These are phyloP conservation scores for Trametes punicea DNA, from an alignment of 768 basidiomycete genomes.

Conservation along the genomic window DNA sequence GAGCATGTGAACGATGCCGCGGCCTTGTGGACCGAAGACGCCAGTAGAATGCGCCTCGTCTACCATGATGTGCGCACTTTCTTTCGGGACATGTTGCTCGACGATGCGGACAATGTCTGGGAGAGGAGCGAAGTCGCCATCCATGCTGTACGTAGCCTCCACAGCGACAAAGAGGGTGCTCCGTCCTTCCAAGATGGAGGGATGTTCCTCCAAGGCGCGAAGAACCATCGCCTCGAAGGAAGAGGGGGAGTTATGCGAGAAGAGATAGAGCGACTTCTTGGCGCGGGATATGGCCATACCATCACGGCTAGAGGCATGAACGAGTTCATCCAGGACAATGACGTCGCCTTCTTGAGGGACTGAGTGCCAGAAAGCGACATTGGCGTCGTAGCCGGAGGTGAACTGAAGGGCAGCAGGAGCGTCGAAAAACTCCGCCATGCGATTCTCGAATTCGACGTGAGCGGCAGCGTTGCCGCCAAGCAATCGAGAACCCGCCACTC, in stretches of 20 bases:
- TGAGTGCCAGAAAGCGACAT: slow-evolving; percentile 44
- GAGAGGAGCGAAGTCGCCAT: slow-evolving; percentile 52
- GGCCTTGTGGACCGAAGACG: slow-evolving; percentile 45
- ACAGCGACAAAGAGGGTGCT: slow-evolving; percentile 45
- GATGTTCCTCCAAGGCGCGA: slow-evolving; percentile 26
- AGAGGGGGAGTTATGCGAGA: slow-evolving; percentile 45
- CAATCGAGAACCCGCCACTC: slow-evolving; percentile 50
- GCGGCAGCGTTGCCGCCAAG: slow-evolving; percentile 40
- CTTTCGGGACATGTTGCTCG: slow-evolving; percentile 35
- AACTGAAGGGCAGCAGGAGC: slow-evolving; percentile 45
- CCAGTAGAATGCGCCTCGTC: slow-evolving; percentile 61
- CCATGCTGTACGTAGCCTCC: slow-evolving; percentile 60
- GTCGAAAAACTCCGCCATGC: slow-evolving; percentile 37
- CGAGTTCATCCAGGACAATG: slow-evolving; percentile 49
- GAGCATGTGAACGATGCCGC: slow-evolving; percentile 43
- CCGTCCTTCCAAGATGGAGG: slow-evolving; percentile 25
- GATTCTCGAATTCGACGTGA: slow-evolving; percentile 41
- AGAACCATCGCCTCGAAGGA: slow-evolving; percentile 33
- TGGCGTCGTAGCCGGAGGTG: slow-evolving; percentile 54
- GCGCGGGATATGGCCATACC: slow-evolving; percentile 44
- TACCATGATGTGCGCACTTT: slow-evolving; percentile 43
- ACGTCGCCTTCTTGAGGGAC: slow-evolving; percentile 45
- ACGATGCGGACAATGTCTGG: slow-evolving; percentile 38
- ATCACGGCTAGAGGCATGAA: slow-evolving; percentile 51
- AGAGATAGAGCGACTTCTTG: slow-evolving; percentile 28